phyloP scores from a whole-genome alignment of 192 early-diverging fungal genomes.

The Fimicolochytrium jonesii region DNA sequence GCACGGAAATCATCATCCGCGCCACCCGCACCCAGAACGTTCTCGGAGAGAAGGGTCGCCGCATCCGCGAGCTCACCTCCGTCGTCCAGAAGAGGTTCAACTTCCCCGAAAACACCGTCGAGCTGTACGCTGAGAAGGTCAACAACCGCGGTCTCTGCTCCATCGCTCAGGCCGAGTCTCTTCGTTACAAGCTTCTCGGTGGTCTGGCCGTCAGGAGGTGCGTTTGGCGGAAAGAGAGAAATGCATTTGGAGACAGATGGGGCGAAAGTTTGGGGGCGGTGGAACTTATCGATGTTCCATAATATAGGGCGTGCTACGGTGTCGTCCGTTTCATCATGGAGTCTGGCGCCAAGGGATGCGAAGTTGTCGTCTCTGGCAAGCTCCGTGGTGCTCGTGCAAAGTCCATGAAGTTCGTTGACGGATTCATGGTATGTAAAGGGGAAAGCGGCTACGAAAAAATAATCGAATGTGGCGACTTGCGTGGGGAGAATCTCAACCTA shows the following conservation, averaged over 20 bases:
- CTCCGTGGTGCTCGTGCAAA: constrained; percentile 99
- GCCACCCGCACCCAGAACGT: constrained; percentile 98
- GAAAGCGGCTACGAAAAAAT: too few relatives aligned
- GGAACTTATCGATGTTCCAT: neutral
- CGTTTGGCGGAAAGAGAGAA: constrained; percentile 20
- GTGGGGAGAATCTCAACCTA: too few relatives aligned
- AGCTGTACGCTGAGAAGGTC: constrained; percentile 98
- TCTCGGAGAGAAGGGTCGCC: constrained; percentile 96
- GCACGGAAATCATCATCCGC: constrained; percentile 99
- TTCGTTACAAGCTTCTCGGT: constrained; percentile 95
- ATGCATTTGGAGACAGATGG: constrained; percentile 2
- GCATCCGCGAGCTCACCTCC: constrained; percentile 96
- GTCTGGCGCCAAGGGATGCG: constrained; percentile 98
- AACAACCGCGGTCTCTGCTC: constrained; percentile 96
- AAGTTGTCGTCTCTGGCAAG: constrained; percentile 98
- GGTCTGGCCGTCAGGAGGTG: constrained; percentile 93
- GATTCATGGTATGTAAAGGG: constrained; percentile 74
- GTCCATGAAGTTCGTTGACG: constrained; percentile 99
- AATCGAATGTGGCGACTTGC: neutral
- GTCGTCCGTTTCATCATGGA: constrained; percentile 99
- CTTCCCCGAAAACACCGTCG: constrained; percentile 97
- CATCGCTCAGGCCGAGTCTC: constrained; percentile 96
- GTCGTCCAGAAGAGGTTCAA: constrained; percentile 99
- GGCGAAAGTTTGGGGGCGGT: neutral
- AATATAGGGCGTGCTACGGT: constrained; percentile 88